A percentile compares a stretch with the other conserved stretches of the same genome.
Evolutionary conservation across 768 basidiomycete genomes (phyloP).

Genomic region (Panaeolus papilionaceus): DNA sequence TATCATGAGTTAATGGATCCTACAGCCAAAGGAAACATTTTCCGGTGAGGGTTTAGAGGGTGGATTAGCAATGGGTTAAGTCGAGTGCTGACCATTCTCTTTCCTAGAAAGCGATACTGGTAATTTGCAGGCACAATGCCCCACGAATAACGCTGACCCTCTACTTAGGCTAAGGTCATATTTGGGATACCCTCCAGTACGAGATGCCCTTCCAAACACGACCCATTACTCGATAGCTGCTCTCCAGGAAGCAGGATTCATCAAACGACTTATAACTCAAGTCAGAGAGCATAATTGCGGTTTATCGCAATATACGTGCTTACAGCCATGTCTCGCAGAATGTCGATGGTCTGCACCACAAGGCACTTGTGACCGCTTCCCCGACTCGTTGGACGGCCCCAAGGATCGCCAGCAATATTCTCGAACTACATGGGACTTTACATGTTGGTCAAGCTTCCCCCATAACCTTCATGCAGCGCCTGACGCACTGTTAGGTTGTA

Average conservation of each 20-base stretch:
- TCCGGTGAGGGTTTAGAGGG: constrained; percentile 54
- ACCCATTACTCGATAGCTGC: constrained; percentile 90
- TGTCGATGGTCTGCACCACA: constrained; percentile 94
- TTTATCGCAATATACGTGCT: constrained; percentile 1
- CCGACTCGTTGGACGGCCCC: constrained; percentile 41
- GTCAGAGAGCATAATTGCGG: constrained; percentile 40
- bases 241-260: constrained; percentile 69
- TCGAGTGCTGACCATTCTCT: constrained; percentile 4
- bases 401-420: constrained; percentile 50
- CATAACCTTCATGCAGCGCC: not conserved
- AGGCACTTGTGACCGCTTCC: constrained; percentile 58
- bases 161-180: constrained; percentile 71
- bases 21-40: constrained; percentile 68
- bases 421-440: constrained; percentile 90
- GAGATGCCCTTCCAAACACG: constrained; percentile 84
- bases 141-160: not conserved
- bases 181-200: constrained; percentile 86
- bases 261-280: constrained; percentile 77
- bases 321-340: constrained; percentile 46
- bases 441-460: constrained; percentile 53
- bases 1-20: constrained; percentile 86
- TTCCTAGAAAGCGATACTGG: constrained; percentile 84
- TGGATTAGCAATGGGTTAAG: not conserved
- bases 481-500: constrained; percentile 57
- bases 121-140: constrained; percentile 20